These are phyloP conservation scores for Termitomyces sp. DNA, from an alignment of 768 basidiomycete species.

Conservation along the genomic window DNA sequence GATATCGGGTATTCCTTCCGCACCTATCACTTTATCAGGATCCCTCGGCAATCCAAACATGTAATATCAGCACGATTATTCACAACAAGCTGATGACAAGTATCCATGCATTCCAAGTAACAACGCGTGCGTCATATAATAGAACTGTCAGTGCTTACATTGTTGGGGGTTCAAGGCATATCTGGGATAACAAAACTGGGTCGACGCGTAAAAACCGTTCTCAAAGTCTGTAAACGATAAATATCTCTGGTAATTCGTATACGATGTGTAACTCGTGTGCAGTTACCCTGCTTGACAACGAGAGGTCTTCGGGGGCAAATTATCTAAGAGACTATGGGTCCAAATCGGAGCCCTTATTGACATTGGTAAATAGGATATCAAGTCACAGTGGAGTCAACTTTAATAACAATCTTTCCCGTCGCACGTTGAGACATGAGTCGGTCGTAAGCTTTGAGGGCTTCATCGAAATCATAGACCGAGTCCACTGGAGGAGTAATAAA, in stretches of 20 bases:
- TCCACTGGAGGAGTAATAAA: conserved; percentile 53
- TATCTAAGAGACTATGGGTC: neutral
- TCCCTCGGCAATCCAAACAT: neutral
- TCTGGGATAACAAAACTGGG: neutral
- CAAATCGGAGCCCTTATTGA: neutral
- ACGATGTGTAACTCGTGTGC: neutral
- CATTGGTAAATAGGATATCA: neutral
- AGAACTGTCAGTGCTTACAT: too few relatives aligned
- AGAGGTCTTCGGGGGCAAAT: neutral
- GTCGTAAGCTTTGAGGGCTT: conserved; percentile 58
- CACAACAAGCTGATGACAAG: neutral
- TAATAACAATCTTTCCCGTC: conserved; percentile 64
- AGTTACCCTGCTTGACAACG: neutral
- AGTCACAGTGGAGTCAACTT: conserved; percentile 22
- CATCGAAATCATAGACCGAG: conserved; percentile 51
- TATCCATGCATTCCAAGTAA: neutral
- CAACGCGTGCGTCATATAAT: neutral
- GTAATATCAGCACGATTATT: neutral
- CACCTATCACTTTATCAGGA: neutral
- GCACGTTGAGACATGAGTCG: conserved; percentile 48
- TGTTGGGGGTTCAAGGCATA: neutral
- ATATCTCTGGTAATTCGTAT: neutral
- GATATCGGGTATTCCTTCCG: too few relatives aligned
- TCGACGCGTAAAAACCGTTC: neutral
- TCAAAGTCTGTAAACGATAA: neutral